These are phyloP conservation scores for Rubus parviflorus DNA, from an alignment of 306 rosid genomes.

Conservation along the genomic window DNA sequence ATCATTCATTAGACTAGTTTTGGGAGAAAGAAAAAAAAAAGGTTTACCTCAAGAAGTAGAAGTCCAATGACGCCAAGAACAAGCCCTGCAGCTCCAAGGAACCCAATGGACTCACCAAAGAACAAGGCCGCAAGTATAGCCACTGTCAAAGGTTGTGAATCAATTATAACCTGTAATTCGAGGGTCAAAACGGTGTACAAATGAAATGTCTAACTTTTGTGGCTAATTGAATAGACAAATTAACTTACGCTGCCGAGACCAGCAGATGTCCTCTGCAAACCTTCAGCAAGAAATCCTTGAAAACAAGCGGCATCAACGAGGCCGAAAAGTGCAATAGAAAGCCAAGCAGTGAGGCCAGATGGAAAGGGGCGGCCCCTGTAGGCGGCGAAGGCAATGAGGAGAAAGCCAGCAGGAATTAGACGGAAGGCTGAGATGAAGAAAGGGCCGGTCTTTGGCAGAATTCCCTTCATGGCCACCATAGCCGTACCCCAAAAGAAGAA, in stretches of 20 bases:
- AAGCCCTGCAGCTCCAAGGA: conserved; percentile 87
- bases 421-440: conserved; percentile 84
- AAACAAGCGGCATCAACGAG: conserved; percentile 82
- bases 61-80: conserved; percentile 88
- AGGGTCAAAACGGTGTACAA: background rate
- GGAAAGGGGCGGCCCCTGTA: conserved; percentile 70
- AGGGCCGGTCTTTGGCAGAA: conserved; percentile 77
- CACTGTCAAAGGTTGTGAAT: conserved; percentile 95
- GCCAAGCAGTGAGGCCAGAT: conserved; percentile 74
- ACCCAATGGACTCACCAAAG: conserved; percentile 85
- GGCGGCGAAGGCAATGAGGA: conserved; percentile 75
- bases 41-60: conserved; percentile 73
- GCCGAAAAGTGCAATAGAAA: conserved; percentile 74
- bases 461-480: conserved; percentile 98
- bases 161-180: conserved; percentile 81
- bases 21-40: conserved; percentile 6
- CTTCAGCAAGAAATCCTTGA: conserved; percentile 96
- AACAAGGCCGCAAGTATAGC: conserved; percentile 86
- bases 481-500: conserved; percentile 98
- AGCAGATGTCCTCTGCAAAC: conserved; percentile 83
- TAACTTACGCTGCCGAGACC: conserved; percentile 91
- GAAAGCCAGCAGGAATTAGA: conserved; percentile 84
- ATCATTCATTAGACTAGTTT: too few relatives aligned
- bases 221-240: background rate
- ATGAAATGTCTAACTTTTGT: background rate